Base-by-base conservation (phyloP, 2,329 filamentous ascomycete genomes). In the Phyllosticta citriasiana region DNA sequence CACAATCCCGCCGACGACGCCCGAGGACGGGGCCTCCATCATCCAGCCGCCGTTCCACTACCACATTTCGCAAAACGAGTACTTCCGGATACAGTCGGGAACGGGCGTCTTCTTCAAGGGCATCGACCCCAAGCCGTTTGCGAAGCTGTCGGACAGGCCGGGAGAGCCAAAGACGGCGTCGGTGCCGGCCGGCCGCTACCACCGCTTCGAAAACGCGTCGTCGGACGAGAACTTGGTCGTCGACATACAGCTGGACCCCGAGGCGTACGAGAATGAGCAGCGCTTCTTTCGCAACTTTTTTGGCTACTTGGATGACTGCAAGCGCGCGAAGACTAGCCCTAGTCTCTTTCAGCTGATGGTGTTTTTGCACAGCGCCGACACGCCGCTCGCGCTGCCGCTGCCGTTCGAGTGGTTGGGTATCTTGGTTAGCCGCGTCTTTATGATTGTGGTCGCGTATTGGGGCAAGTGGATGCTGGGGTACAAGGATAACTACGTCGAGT, bases 231-330 rank as follows among this genome's bases (percentile, higher is more conserved):
- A 57, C 40, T 54, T 61, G 40, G 59, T 61, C 1, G 22, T 61
- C 40, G 59, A 61, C 27, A 19, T 61, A 14, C 52, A 53, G 10
- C 55, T 61, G 59, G 59, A 61, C 25, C 59, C 59, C 8, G 56
- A 61, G 54, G 55, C 55, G 53, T 25, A 53, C 7, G 40, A 35
- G 10, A 54, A 54, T 19, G 59, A 61, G 26, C 53, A 61, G 59
- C 30, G 47, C 47, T 61, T 61, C 59, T 61, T 61, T 19, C 53
- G 59, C 40, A 53, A 61, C n/a, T 61, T 61, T 30, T 61, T 56
- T 22, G 59, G 59, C 40, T 61, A 61, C 14, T 50, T 61, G 12
- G 59, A 61, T 22, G 59, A 61, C 47, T 61, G 59, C 54, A 50
- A 47, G 25, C 52, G 47, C 40, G 14, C 47, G 0, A 47, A 50